Evolutionary conservation across 257 asterid genomes (phyloP).

Genomic region (Nicotiana knightiana): DNA sequence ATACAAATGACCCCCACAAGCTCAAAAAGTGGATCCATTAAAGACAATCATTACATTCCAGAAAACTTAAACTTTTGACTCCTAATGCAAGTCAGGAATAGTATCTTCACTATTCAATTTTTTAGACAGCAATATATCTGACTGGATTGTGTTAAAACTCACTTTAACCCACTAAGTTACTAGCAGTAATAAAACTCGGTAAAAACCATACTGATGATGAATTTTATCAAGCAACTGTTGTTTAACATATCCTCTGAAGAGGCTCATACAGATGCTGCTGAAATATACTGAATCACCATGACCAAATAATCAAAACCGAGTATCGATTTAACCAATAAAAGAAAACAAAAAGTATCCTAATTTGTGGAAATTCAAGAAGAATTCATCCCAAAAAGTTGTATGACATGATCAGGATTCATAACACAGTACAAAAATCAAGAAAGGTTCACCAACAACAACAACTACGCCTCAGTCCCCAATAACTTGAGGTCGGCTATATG

Average conservation of each 20-base stretch:
- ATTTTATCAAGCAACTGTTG: background rate
- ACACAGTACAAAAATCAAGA: background rate
- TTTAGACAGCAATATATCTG: constrained; percentile 5
- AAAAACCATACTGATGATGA: background rate
- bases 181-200: background rate
- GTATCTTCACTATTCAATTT: background rate
- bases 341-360: background rate
- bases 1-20: constrained; percentile 13
- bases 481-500: no score
- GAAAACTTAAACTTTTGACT: constrained; percentile 5
- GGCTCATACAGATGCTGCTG: background rate
- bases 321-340: background rate
- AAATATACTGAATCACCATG: background rate
- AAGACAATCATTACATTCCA: constrained; percentile 12
- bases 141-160: background rate
- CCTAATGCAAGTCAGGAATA: constrained; percentile 17
- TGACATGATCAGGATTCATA: background rate
- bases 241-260: background rate
- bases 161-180: background rate
- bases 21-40: constrained; percentile 16
- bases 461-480: no score
- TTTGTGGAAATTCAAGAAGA: background rate
- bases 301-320: background rate
- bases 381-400: background rate
- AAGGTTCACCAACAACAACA: background rate